phyloP scores from a whole-genome alignment of 2,329 filamentous ascomycete species.

The Fusarium vanettenii region DNA sequence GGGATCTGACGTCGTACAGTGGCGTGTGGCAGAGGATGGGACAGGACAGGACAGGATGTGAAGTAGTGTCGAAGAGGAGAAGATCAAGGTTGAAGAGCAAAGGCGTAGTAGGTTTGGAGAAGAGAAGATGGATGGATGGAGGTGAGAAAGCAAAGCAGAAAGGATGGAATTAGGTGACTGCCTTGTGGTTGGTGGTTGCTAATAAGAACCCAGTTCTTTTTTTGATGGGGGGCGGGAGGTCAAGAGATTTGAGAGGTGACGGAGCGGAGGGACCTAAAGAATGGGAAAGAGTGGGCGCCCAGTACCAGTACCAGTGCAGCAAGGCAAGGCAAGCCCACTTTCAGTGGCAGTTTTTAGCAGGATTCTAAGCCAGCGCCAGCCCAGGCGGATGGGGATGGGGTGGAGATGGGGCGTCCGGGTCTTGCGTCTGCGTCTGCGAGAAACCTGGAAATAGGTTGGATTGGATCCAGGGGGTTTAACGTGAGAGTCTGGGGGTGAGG shows the following conservation, averaged over 20 bases:
- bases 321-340: constrained; percentile 31
- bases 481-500: constrained; percentile 14
- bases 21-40: constrained; percentile 22
- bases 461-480: not conserved
- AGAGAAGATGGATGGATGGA: not conserved
- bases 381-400: constrained; percentile 25
- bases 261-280: constrained; percentile 15
- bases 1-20: constrained; percentile 28
- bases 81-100: constrained; percentile 18
- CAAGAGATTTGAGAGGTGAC: constrained; percentile 37
- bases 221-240: constrained; percentile 34
- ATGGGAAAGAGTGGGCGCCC: constrained; percentile 35
- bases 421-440: not conserved
- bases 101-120: not conserved
- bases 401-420: constrained; percentile 21
- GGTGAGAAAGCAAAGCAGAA: constrained; percentile 23
- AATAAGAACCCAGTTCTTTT: constrained; percentile 37
- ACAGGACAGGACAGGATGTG: constrained; percentile 2
- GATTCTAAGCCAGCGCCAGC: constrained; percentile 40
- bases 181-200: constrained; percentile 36
- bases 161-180: constrained; percentile 31
- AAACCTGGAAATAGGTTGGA: constrained; percentile 31
- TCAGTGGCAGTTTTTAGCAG: constrained; percentile 39
- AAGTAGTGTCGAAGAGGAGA: constrained; percentile 16
- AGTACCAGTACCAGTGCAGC: not conserved